Conservation (phyloP, 2,329 filamentous ascomycete genomes). For the Purpureocillium takamizusanense region DNA sequence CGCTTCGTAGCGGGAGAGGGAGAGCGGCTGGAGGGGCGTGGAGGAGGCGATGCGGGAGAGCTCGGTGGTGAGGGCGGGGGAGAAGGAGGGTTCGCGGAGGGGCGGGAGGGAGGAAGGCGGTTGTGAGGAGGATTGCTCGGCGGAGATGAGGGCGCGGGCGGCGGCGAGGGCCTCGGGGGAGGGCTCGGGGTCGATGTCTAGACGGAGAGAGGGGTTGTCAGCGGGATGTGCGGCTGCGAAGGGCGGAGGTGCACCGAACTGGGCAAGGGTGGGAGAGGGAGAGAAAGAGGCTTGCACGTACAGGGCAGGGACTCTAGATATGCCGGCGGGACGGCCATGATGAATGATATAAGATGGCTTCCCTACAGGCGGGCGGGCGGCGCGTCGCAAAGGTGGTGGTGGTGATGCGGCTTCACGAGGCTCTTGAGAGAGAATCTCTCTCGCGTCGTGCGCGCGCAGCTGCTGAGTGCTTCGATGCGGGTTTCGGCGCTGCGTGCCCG, state of each 20-base stretch:
- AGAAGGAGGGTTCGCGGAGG: constrained; percentile 47
- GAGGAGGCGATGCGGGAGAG: constrained; percentile 51
- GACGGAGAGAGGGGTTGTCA: constrained; percentile 11
- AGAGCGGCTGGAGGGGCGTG: constrained; percentile 44
- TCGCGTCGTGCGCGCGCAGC: too few relatives aligned
- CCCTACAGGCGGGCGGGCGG: too few relatives aligned
- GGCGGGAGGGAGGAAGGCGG: constrained; percentile 32
- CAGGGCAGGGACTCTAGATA: constrained; percentile 75
- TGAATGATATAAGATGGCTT: too few relatives aligned
- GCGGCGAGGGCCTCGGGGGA: constrained; percentile 52
- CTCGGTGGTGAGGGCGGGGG: constrained; percentile 58
- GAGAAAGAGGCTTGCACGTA: constrained; percentile 39
- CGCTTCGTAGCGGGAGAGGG: constrained; percentile 76
- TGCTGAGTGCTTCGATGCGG: too few relatives aligned
- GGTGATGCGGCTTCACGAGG: too few relatives aligned
- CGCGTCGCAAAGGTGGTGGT: too few relatives aligned
- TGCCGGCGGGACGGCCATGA: constrained; percentile 22
- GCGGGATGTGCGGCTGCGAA: too few relatives aligned
- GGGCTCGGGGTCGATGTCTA: constrained; percentile 75
- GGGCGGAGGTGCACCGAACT: too few relatives aligned
- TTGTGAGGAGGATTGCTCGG: constrained; percentile 49
- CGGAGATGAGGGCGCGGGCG: constrained; percentile 60
- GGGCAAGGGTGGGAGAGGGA: constrained; percentile 3
- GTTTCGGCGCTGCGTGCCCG: too few relatives aligned
- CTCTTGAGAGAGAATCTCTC: too few relatives aligned